Evolutionary conservation across 352 stramenopile genomes (phyloP), one percentile per base, ranked within the genome.

Genomic region (Peronospora belbahrii): DNA sequence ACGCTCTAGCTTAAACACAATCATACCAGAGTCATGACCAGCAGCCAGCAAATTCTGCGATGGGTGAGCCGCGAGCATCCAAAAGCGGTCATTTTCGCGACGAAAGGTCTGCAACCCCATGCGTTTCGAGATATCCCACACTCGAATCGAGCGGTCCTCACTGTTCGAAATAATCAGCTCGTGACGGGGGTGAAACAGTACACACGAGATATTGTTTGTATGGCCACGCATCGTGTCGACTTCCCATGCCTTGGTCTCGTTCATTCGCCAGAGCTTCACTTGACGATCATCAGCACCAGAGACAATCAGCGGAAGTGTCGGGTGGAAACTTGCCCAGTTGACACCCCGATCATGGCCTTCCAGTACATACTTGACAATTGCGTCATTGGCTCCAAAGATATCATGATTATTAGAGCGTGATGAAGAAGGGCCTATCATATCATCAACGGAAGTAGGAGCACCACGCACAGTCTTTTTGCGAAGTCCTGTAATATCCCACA

Each of bases 151-250:
- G 19, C 95, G 85, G 72, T 99, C 97, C 67, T 99, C 97, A 61
- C 88, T 98, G 82, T 99, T 98, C 59, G 84, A 97, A 22, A 99
- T 90, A 48, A 99, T 98, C 10, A 99, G 80, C 64, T 99, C 96
- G 50, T 98, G 88, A 37, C 97, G 97, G 10, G 96, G 97, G 69
- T 99, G 97, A 83, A 99, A 99, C 22, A 99, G 81, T 49, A 98
- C 97, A 52, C 96, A 99, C 41, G 87, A 98, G 11, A 99, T 97
- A 75, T 99, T 99, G 85, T 99, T 99, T 14, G 95, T 98, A 67
- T 99, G 97, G 36, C 97, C 97, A 18, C 96, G 87, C 72, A 99
- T 95, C 14, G 97, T 99, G 77, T 99, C 96, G n/a, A 99, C 97
- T 67, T 99, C 96, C 97, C 97, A 99, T 0, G 97, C 97, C 68